These are phyloP conservation scores for Bryum argenteum DNA, from an alignment of 225 moss, liverwort and hornwort species.

Conservation along the genomic window DNA sequence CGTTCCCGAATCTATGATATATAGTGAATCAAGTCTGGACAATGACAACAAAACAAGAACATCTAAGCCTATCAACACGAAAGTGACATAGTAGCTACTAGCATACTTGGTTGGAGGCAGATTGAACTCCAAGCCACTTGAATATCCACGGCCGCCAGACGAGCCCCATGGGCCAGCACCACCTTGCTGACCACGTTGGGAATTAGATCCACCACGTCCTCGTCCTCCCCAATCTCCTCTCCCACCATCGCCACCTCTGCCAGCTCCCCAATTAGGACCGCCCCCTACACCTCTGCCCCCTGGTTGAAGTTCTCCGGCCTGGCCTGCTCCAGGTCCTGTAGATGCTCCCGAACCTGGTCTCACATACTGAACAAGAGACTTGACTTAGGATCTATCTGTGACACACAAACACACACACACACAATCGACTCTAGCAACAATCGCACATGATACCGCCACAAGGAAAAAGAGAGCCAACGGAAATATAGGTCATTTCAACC, in stretches of 20 bases:
- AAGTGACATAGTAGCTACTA: slow-evolving; percentile 3
- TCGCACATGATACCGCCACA: neutral
- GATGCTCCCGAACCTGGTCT: slow-evolving; percentile 86
- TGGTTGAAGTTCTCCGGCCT: slow-evolving; percentile 64
- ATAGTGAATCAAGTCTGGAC: neutral
- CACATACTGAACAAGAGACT: slow-evolving; percentile 73
- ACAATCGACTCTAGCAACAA: neutral
- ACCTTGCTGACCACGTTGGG: slow-evolving; percentile 70
- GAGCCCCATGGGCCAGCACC: slow-evolving; percentile 71
- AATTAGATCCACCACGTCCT: slow-evolving; percentile 66
- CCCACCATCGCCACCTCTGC: slow-evolving; percentile 63
- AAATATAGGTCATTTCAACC: neutral
- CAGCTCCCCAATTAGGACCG: slow-evolving; percentile 72
- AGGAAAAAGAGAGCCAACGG: neutral
- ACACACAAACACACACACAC: too few species aligned
- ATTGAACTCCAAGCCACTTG: slow-evolving; percentile 87
- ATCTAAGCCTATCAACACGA: neutral
- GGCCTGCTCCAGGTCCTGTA: slow-evolving; percentile 59
- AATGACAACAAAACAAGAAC: slow-evolving; percentile 17
- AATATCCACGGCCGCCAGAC: slow-evolving; percentile 63
- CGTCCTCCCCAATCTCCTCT: slow-evolving; percentile 82
- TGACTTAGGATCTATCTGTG: slow-evolving; percentile 14
- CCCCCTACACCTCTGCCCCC: slow-evolving; percentile 66
- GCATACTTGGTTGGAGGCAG: slow-evolving; percentile 97
- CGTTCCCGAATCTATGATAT: neutral